Evolutionary conservation across 2,329 filamentous ascomycete genomes (phyloP).

Genomic region (Albophoma yamanashiensis): DNA sequence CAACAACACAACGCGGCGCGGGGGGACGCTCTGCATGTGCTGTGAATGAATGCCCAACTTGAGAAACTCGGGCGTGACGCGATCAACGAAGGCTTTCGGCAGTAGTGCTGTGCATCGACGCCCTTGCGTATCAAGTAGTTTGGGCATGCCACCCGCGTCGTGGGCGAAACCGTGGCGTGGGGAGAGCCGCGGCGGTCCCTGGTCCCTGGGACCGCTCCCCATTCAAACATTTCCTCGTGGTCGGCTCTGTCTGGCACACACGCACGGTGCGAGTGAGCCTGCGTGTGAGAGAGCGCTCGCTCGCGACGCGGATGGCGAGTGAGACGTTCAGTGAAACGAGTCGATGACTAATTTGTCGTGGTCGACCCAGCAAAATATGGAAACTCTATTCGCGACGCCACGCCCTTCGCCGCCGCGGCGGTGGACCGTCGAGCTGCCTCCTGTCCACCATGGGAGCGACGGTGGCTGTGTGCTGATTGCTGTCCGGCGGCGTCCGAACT

Average conservation of each 20-base stretch:
- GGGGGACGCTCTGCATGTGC: too few species aligned
- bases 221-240: not conserved
- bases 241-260: not conserved
- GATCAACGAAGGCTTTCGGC: not conserved
- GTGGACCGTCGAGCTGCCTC: not conserved
- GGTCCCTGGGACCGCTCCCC: too few species aligned
- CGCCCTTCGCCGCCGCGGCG: not conserved
- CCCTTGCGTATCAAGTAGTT: too few species aligned
- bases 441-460: not conserved
- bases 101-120: too few species aligned
- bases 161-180: not conserved
- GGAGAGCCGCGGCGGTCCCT: not conserved
- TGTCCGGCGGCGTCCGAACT: not conserved
- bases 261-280: too few species aligned
- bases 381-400: not conserved
- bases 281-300: not conserved
- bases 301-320: not conserved
- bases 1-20: too few species aligned
- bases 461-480: not conserved
- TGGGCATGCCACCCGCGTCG: not conserved
- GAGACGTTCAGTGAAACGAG: not conserved
- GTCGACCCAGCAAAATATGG: not conserved
- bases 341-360: not conserved
- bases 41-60: not conserved
- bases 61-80: not conserved